These are phyloP conservation scores for Arthrobotrys iridis DNA, from an alignment of 2,329 filamentous ascomycete genomes.

Conservation along the genomic window DNA sequence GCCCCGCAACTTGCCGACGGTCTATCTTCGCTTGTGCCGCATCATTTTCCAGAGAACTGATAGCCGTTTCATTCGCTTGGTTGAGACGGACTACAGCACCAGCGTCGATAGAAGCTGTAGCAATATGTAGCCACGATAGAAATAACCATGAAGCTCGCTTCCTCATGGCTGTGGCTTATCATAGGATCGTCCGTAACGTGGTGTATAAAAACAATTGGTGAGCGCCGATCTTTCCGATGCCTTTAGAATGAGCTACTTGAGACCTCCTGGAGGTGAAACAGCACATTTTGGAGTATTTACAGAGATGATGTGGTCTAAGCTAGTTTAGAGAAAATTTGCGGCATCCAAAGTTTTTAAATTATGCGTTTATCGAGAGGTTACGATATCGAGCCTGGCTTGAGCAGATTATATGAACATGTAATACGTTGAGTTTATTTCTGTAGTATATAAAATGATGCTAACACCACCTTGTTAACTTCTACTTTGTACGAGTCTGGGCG, in stretches of 20 bases:
- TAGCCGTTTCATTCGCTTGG: constrained; percentile 34
- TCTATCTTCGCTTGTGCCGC: not conserved
- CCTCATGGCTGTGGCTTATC: constrained; percentile 8
- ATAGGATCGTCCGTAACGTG: constrained; percentile 13
- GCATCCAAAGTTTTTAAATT: not conserved
- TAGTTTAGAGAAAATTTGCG: constrained; percentile 23
- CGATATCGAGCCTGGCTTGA: not conserved
- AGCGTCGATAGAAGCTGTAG: not conserved
- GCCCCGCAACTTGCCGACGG: not conserved
- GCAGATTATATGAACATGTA: no score
- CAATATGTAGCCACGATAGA: not conserved
- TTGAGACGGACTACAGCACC: constrained; percentile 2
- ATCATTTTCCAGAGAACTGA: not conserved
- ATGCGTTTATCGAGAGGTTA: not conserved
- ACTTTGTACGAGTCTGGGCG: no score
- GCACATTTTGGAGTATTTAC: constrained; percentile 5
- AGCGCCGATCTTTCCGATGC: not conserved
- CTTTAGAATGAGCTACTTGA: not conserved
- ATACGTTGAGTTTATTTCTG: no score
- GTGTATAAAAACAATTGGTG: not conserved
- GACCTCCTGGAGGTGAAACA: not conserved
- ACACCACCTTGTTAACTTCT: no score
- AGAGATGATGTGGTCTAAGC: constrained; percentile 37
- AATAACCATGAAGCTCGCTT: not conserved
- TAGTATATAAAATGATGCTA: no score